phyloP scores from a whole-genome alignment of 306 rosid species.

The Lablab purpureus region DNA sequence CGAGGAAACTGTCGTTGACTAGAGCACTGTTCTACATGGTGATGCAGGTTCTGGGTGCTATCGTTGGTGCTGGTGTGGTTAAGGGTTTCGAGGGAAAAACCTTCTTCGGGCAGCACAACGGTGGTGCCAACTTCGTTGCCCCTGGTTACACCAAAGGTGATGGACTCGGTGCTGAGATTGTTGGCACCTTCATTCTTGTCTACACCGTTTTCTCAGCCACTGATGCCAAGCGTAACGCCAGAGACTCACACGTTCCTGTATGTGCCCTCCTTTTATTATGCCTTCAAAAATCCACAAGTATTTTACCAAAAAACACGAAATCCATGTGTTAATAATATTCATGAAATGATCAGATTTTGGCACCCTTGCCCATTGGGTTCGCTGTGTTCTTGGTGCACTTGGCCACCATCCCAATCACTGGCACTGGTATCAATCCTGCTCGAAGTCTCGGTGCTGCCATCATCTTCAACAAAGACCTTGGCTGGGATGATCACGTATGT shows the following conservation, averaged over 20 bases:
- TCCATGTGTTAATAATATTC: no score
- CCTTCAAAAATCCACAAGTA: no score
- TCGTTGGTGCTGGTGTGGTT: constrained; percentile 58
- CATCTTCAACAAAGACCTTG: constrained; percentile 54
- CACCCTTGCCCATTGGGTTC: constrained; percentile 94
- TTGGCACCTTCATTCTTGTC: constrained; percentile 59
- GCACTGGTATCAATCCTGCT: constrained; percentile 61
- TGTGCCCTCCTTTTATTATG: background rate
- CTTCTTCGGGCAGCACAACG: constrained; percentile 31
- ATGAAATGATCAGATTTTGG: constrained; percentile 68
- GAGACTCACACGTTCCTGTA: constrained; percentile 72
- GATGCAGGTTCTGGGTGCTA: constrained; percentile 89
- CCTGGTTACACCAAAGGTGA: constrained; percentile 89
- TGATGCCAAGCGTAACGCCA: constrained; percentile 91
- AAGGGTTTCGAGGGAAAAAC: constrained; percentile 57
- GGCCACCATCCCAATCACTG: constrained; percentile 64
- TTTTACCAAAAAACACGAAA: no score
- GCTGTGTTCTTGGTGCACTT: constrained; percentile 61
- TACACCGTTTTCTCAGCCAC: constrained; percentile 89
- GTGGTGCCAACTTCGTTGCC: constrained; percentile 77
- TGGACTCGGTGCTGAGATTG: constrained; percentile 62
- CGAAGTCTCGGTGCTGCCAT: constrained; percentile 59
- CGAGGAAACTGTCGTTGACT: constrained; percentile 82
- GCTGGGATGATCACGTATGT: constrained; percentile 58
- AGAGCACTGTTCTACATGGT: constrained; percentile 84